Conservation (phyloP, 192 early-diverging fungal species). For the Dimargaris xerosporica region DNA sequence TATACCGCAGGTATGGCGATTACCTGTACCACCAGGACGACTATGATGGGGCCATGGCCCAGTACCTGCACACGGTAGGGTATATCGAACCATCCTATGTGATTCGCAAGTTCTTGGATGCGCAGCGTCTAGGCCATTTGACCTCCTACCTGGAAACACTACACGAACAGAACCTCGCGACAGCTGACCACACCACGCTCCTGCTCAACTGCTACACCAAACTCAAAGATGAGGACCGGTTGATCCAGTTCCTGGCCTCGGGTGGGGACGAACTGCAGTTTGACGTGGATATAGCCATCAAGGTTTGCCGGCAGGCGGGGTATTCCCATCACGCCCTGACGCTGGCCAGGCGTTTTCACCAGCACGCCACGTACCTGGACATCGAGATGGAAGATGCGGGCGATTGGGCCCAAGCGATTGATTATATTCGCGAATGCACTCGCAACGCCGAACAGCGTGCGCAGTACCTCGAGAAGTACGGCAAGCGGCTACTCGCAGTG, state of each 20-base stretch:
- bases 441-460: constrained; percentile 21
- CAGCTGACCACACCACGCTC: constrained; percentile 88
- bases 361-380: constrained; percentile 72
- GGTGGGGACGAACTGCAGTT: constrained; percentile 61
- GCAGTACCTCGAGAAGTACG: constrained; percentile 38
- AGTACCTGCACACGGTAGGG: constrained; percentile 84
- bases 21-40: constrained; percentile 83
- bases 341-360: constrained; percentile 65
- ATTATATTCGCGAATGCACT: constrained; percentile 47
- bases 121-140: constrained; percentile 80
- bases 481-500: constrained; percentile 34
- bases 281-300: constrained; percentile 89
- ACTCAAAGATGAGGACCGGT: constrained; percentile 64
- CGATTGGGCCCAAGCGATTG: constrained; percentile 56
- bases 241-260: constrained; percentile 77
- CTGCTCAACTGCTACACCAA: constrained; percentile 97
- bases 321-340: constrained; percentile 87
- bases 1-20: constrained; percentile 89
- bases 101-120: constrained; percentile 92
- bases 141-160: constrained; percentile 80
- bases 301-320: constrained; percentile 79
- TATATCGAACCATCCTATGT: constrained; percentile 91
- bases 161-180: constrained; percentile 73
- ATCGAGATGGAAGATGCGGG: constrained; percentile 83
- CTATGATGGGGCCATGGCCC: constrained; percentile 77